A percentile compares a stretch with the other conserved stretches of the same genome.
phyloP scores from a whole-genome alignment of 2,329 filamentous ascomycete genomes.

The Cordyceps tenuipes region DNA sequence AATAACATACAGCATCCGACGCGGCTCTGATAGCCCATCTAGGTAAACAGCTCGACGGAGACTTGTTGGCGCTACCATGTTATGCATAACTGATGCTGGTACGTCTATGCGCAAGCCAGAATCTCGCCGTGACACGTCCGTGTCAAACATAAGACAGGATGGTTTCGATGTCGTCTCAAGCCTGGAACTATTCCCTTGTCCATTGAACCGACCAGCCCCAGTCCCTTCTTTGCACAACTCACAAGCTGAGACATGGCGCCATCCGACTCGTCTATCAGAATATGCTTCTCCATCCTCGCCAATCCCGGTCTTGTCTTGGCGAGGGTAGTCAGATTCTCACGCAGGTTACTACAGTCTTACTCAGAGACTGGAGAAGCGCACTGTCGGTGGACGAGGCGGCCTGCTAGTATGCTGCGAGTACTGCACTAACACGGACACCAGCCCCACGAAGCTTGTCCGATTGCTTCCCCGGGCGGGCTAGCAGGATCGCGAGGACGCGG shows the following conservation, averaged over 20 bases:
- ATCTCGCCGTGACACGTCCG: not conserved
- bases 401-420: not conserved
- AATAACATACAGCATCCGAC: not conserved
- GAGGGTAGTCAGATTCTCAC: conserved; percentile 8
- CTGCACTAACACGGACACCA: not conserved
- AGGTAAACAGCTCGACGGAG: not conserved
- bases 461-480: not conserved
- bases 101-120: not conserved
- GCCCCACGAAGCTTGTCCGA: conserved; percentile 3
- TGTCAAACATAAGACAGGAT: not conserved
- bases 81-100: not conserved
- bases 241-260: not conserved
- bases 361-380: not conserved
- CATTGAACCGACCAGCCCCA: not conserved
- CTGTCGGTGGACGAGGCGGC: not conserved
- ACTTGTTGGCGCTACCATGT: not conserved
- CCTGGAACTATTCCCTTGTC: not conserved
- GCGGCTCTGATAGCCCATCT: not conserved
- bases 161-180: not conserved
- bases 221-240: not conserved
- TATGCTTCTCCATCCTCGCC: not conserved
- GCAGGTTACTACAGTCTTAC: conserved; percentile 11
- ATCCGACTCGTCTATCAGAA: not conserved
- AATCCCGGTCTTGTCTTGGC: conserved; percentile 3
- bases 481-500: conserved; percentile 1